Evolutionary conservation across 2,329 filamentous ascomycete genomes (phyloP).

Genomic region (Colletotrichum sidae): DNA sequence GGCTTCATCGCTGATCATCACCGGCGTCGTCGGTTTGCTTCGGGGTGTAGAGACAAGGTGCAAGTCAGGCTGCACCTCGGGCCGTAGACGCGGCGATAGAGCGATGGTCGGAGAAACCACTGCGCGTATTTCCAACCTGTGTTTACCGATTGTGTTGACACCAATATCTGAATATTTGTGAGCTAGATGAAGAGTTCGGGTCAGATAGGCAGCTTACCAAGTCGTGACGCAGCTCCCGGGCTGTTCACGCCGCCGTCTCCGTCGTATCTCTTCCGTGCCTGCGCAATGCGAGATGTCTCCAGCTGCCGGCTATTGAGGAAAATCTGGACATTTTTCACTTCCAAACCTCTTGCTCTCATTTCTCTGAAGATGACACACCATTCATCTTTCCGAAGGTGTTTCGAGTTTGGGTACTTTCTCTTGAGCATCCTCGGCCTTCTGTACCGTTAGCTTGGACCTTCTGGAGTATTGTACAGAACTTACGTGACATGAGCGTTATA

Average conservation of each 20-base stretch:
- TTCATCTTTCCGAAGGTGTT: conserved; percentile 4
- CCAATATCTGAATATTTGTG: not conserved
- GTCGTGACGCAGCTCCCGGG: not conserved
- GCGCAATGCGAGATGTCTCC: not conserved
- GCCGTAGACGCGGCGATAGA: not conserved
- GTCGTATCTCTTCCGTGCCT: not conserved
- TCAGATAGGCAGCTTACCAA: not conserved
- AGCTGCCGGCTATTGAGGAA: not conserved
- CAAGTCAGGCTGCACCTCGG: not conserved
- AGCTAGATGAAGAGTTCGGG: not conserved
- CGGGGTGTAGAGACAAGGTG: no score
- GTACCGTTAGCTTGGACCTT: not conserved
- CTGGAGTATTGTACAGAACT: not conserved
- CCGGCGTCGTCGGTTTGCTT: no score
- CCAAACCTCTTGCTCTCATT: not conserved
- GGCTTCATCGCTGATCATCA: no score
- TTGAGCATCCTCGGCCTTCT: not conserved
- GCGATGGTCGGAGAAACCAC: not conserved
- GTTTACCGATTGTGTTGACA: not conserved
- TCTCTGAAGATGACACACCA: not conserved
- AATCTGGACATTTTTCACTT: not conserved
- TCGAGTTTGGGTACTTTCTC: not conserved
- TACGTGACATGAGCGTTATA: not conserved
- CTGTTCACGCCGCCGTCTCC: not conserved
- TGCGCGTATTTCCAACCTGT: conserved; percentile 1